These are phyloP conservation scores for Draba incana DNA, from an alignment of 345 rosid species.

Conservation along the genomic window DNA sequence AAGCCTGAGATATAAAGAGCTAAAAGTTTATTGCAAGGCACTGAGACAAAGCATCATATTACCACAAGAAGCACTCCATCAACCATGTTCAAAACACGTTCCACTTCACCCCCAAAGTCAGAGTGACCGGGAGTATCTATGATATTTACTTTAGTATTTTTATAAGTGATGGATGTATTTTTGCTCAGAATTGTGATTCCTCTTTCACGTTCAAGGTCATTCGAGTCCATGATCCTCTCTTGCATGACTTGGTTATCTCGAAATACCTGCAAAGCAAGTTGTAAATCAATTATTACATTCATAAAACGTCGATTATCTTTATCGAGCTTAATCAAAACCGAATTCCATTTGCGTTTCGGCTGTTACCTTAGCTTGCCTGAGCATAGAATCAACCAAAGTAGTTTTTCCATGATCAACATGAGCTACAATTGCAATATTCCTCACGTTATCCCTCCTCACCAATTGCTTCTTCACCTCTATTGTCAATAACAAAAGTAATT, in stretches of 20 bases:
- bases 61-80: conserved; percentile 99
- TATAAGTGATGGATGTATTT: conserved; percentile 89
- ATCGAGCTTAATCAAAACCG: neutral
- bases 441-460: conserved; percentile 71
- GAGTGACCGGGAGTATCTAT: conserved; percentile 99
- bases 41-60: conserved; percentile 36
- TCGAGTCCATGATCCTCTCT: conserved; percentile 97
- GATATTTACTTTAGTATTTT: conserved; percentile 82
- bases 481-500: conserved; percentile 28
- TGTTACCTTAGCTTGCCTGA: conserved; percentile 85
- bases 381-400: conserved; percentile 96
- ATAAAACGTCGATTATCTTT: neutral
- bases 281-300: neutral
- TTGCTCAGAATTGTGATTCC: conserved; percentile 97
- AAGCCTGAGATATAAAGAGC: conserved; percentile 17
- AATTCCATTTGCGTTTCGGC: neutral
- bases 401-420: conserved; percentile 99
- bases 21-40: conserved; percentile 1
- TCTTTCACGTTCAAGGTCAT: conserved; percentile 94
- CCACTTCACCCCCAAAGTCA: conserved; percentile 99
- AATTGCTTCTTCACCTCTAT: conserved; percentile 79
- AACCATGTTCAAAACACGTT: conserved; percentile 97
- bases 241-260: conserved; percentile 91
- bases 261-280: conserved; percentile 64
- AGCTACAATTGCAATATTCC: conserved; percentile 96